Evolutionary conservation across 2,329 filamentous ascomycete species (phyloP), one percentile per base, ranked within the genome.

Genomic region (Parafenestella ontariensis): DNA sequence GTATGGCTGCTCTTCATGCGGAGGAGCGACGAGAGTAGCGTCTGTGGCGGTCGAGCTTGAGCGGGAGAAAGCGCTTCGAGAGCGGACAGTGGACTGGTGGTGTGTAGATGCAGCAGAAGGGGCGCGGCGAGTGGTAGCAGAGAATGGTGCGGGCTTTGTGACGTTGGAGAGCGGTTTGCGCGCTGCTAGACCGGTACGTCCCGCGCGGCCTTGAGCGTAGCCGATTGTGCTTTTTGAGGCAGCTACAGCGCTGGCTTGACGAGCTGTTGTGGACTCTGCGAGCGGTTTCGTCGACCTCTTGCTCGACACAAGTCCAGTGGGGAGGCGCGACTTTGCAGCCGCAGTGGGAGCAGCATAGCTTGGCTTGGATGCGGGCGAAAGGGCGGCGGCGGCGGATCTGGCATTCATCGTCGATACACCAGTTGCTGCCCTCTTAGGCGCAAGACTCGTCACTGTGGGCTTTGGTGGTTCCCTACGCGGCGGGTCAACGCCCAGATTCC

Each of bases 161-260:
- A 75, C 60, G 54, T 73, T 75, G 33, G 73, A 72, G 24, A 76
- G 68, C 6, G 74, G 74, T 41, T 74, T 73, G 46, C 74, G 73
- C 21, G 68, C 48, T 36, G 66, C 58, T 41, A 64, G 56, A 17
- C 79, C 80, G 2, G 81, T 77, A 18, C 81, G 81, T 2, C 82
- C 78, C 10, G 79, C 78, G 29, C 91, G 85, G 29, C 93, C 92
- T 73, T 89, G 91, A 51, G 85, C 90, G 72, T 96, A 96, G 15
- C 93, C 93, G 37, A 96, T 83, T 0, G 92, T 96, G 50, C 87
- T 93, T 59, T 88, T 86, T 1, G 92, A 96, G 5, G 87, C 87
- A 5, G 85, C 85, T 20, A 85, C 82, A 1, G 89, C 88, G 10
- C 84, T 81, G 8, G 82, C 82, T 59, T 86, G 84, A 42, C 87